phyloP scores from a whole-genome alignment of 306 rosid species.

The Corylus americana region DNA sequence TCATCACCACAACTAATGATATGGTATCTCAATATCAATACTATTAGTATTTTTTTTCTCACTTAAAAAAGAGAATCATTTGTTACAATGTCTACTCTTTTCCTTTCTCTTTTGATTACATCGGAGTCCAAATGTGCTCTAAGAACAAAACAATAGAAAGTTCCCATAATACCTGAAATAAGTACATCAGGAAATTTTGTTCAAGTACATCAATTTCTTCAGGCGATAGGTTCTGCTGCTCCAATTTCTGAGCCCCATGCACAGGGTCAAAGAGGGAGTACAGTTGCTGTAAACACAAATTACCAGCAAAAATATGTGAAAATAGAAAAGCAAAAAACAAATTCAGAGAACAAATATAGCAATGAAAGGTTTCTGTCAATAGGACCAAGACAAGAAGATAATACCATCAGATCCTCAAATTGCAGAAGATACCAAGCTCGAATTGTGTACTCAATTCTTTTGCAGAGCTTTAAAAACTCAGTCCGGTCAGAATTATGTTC shows the following conservation, averaged over 20 bases:
- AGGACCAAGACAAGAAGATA: conserved; percentile 23
- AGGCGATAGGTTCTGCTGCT: conserved; percentile 59
- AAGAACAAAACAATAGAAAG: conserved; percentile 9
- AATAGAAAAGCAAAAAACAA: conserved; percentile 3
- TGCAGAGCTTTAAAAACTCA: conserved; percentile 90
- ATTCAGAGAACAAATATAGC: conserved; percentile 22
- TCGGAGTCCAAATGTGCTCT: neutral
- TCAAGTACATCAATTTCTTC: conserved; percentile 80
- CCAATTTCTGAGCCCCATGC: conserved; percentile 71
- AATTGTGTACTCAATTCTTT: conserved; percentile 86
- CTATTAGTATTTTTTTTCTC: neutral
- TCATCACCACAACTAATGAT: neutral
- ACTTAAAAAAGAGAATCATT: neutral
- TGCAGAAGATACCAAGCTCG: conserved; percentile 98
- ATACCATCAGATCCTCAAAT: conserved; percentile 96
- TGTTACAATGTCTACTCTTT: neutral
- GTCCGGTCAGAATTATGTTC: conserved; percentile 77
- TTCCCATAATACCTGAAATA: conserved; percentile 69
- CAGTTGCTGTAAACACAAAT: conserved; percentile 67
- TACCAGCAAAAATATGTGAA: neutral
- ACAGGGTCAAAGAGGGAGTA: conserved; percentile 93
- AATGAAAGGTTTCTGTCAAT: conserved; percentile 13
- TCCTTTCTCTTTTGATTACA: neutral
- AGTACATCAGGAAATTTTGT: conserved; percentile 75
- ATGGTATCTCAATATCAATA: neutral